phyloP scores from a whole-genome alignment of 352 stramenopile genomes.

The Phytophthora megakarya region DNA sequence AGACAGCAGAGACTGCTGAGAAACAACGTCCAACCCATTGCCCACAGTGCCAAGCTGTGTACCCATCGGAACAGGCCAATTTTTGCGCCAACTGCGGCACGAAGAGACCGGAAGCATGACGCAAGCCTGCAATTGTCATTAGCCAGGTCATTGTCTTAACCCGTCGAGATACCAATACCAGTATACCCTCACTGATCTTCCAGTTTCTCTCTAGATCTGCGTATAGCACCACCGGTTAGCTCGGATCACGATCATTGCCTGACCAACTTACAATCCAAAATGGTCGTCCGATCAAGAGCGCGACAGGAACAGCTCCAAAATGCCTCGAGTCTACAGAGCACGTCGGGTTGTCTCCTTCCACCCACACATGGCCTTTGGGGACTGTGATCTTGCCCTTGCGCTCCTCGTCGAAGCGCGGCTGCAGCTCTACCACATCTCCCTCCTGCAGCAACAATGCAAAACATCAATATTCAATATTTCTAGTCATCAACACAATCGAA shows the following conservation, averaged over 20 bases:
- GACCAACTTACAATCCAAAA: slow-evolving; percentile 54
- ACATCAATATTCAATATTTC: not conserved
- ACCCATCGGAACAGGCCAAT: slow-evolving; percentile 56
- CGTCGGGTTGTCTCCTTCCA: slow-evolving; percentile 96
- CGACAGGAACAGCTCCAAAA: slow-evolving; percentile 92
- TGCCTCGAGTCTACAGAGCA: slow-evolving; percentile 95
- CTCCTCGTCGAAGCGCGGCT: slow-evolving; percentile 67
- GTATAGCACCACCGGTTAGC: slow-evolving; percentile 16
- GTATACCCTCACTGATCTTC: not conserved
- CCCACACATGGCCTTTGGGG: slow-evolving; percentile 94
- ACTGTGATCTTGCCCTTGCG: slow-evolving; percentile 70
- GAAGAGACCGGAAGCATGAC: slow-evolving; percentile 49
- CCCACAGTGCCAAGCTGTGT: slow-evolving; percentile 46
- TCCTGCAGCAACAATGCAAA: slow-evolving; percentile 47
- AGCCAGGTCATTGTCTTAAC: no score
- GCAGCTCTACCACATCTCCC: slow-evolving; percentile 79
- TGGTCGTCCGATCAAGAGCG: slow-evolving; percentile 86
- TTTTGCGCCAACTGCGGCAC: slow-evolving; percentile 78
- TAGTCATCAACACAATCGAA: not conserved
- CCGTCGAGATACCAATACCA: not conserved
- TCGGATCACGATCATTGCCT: not conserved
- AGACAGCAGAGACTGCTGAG: not conserved
- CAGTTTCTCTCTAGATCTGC: slow-evolving; percentile 21
- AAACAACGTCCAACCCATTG: slow-evolving; percentile 31
- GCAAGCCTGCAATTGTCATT: not conserved